Evolutionary conservation across 257 asterid species (phyloP), one percentile per base, ranked within the genome.

Genomic region (Asclepias syriaca): DNA sequence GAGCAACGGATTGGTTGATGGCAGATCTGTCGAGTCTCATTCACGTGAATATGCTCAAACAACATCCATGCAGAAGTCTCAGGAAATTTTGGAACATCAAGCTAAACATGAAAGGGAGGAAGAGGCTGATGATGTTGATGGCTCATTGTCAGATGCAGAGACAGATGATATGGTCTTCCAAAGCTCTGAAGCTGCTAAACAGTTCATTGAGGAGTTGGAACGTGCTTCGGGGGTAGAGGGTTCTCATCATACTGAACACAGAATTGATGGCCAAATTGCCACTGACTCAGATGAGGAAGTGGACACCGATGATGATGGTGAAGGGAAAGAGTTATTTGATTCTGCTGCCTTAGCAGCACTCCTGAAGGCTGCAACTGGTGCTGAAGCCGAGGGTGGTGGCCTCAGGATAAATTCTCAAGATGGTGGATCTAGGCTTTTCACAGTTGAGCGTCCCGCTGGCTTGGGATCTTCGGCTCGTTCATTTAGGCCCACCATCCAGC

Each of bases 311-410:
- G 99, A 91, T 66, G 98, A 91, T 77, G 96, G 91, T 46, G 97
- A 88, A 46, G 96, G 90, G 21, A 89, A 90, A 61, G 97, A 90
- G 56, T 46, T 94, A 75, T 88, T 94, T 32, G 94, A 91, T 84
- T 87, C 97, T 75, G 87, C 97, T 76, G 98, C 97, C 65, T 79
- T 94, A 73, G 97, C 98, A 68, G 97, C 98, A 49, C 95, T 94
- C 54, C 72, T 91, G 83, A 91, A 94, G 84, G 98, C 97, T 63
- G 97, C 97, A 56, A 87, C 95, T 2, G 96, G 97, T 71, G 84
- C 93, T 58, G 96, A 91, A 57, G 53, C 96, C 2, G 87, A 89
- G 63, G 92, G 93, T 73, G 89, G 92, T 32, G 84, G 75, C 64
- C 86, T 91, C 76, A 89, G 91, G n/a, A 84, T 91, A 77, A 87